phyloP scores from a whole-genome alignment of 208 protist species.

The Endotrypanum monterogeii region DNA sequence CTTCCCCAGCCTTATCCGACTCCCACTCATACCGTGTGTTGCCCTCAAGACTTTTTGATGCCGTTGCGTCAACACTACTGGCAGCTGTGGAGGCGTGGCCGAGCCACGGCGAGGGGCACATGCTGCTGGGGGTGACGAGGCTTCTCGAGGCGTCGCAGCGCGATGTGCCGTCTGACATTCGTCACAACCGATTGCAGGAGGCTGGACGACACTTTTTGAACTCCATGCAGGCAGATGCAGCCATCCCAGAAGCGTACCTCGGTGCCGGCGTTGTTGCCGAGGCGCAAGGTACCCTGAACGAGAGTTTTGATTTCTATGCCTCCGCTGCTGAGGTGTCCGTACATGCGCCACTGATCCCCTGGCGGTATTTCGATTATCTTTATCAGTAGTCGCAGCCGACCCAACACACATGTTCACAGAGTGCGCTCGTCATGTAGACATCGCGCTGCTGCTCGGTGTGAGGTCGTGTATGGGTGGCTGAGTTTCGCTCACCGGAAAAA shows the following conservation, averaged over 20 bases:
- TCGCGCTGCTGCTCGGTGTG: background rate
- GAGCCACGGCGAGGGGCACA: constrained; percentile 57
- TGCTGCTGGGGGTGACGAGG: constrained; percentile 48
- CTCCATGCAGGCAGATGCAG: constrained; percentile 42
- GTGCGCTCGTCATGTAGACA: background rate
- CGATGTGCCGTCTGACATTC: constrained; percentile 31
- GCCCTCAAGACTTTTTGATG: constrained; percentile 29
- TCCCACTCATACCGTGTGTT: constrained; percentile 5
- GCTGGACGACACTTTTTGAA: constrained; percentile 57
- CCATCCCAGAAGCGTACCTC: constrained; percentile 43
- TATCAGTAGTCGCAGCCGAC: constrained; percentile 27
- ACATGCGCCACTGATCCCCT: constrained; percentile 60
- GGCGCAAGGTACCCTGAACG: constrained; percentile 54
- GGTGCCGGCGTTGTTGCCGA: constrained; percentile 66
- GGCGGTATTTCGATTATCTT: constrained; percentile 62
- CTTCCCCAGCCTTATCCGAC: constrained; percentile 5
- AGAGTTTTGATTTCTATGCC: constrained; percentile 64
- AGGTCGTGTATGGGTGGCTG: background rate
- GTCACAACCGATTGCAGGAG: constrained; percentile 45
- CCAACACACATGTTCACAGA: background rate
- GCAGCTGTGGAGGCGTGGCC: constrained; percentile 45
- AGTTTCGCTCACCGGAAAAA: background rate
- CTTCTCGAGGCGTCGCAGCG: constrained; percentile 54
- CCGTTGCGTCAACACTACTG: constrained; percentile 38
- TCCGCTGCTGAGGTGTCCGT: constrained; percentile 55